Conservation (phyloP, 208 protist species). For the Angomonas deanei region DNA sequence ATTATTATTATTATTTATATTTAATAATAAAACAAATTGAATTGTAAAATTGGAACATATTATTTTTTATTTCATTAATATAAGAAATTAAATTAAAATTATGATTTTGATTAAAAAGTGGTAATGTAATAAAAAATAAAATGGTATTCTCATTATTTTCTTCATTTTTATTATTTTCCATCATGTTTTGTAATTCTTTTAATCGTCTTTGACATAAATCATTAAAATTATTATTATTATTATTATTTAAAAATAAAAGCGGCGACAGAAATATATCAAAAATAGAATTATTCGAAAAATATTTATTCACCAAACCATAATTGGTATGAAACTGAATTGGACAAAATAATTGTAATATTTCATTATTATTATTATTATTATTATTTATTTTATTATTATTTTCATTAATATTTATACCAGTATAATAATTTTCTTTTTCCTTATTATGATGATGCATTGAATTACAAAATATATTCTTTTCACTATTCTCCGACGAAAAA, state of each 20-base stretch:
- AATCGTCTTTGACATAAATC: neutral
- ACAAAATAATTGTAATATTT: neutral
- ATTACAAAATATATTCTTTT: neutral
- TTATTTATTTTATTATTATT: conserved; percentile 1
- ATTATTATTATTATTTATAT: neutral
- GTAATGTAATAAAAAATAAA: neutral
- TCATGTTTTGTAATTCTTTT: neutral
- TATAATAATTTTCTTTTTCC: neutral
- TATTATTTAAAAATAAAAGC: neutral
- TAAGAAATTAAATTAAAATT: neutral
- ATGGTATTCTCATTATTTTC: conserved; percentile 5
- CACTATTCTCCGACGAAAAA: neutral
- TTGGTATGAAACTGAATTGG: neutral
- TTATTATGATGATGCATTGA: neutral
- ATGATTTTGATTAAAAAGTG: neutral
- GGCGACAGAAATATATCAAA: neutral
- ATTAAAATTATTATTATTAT: conserved; percentile 3
- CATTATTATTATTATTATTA: neutral
- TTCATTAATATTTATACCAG: neutral
- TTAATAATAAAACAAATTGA: neutral
- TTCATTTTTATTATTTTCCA: neutral
- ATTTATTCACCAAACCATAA: conserved; percentile 1
- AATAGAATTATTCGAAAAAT: conserved; percentile 2
- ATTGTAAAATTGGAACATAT: neutral
- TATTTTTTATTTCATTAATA: neutral